Conservation (phyloP, 2,329 filamentous ascomycete genomes). For the Fusarium oxysporum region DNA sequence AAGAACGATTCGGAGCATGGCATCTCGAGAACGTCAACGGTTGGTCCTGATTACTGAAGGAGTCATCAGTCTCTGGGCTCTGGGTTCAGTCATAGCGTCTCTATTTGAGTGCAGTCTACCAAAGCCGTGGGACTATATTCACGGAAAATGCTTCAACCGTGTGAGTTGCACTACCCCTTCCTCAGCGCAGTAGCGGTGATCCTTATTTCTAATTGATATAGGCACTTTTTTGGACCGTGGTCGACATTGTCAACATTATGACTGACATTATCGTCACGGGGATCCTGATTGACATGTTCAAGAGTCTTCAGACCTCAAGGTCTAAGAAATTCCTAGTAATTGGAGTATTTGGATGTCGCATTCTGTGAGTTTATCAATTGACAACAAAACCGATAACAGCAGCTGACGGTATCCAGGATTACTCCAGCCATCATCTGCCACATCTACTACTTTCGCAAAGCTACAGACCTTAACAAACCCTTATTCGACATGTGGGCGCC, state of each 20-base stretch:
- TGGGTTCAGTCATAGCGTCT: slow-evolving; percentile 16
- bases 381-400: neutral
- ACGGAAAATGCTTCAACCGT: slow-evolving; percentile 28
- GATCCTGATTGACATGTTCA: slow-evolving; percentile 18
- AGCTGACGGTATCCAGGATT: slow-evolving; percentile 13
- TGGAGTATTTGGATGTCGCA: slow-evolving; percentile 24
- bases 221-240: neutral
- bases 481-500: slow-evolving; percentile 38
- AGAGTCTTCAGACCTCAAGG: slow-evolving; percentile 8
- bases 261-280: slow-evolving; percentile 16
- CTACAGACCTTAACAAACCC: slow-evolving; percentile 16
- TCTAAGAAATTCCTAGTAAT: slow-evolving; percentile 25
- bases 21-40: slow-evolving; percentile 21
- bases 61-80: slow-evolving; percentile 22
- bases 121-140: slow-evolving; percentile 32
- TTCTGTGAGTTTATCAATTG: slow-evolving; percentile 7
- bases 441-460: slow-evolving; percentile 29
- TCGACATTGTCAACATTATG: slow-evolving; percentile 25
- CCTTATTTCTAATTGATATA: neutral
- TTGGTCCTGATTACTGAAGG: slow-evolving; percentile 17
- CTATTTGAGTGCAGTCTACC: slow-evolving; percentile 34
- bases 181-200: neutral
- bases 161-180: neutral
- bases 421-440: slow-evolving; percentile 36
- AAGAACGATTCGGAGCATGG: slow-evolving; percentile 34